These are phyloP conservation scores for Thelonectria rubi DNA, from an alignment of 2,329 filamentous ascomycete species.

Conservation along the genomic window DNA sequence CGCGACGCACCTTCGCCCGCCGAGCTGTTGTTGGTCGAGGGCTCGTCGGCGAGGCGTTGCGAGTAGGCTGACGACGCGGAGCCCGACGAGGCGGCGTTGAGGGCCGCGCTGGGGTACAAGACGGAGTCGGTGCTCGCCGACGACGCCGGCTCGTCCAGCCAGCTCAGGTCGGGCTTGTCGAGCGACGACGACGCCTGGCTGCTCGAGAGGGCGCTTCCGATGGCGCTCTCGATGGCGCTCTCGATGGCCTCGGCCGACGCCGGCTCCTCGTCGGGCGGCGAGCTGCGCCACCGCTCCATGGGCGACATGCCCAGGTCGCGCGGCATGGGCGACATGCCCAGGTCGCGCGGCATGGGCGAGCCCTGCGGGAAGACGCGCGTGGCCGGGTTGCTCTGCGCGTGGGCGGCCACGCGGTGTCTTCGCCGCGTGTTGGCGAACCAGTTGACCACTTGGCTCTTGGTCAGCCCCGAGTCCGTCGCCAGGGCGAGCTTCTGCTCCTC, in stretches of 20 bases:
- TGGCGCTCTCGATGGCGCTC: too few relatives aligned
- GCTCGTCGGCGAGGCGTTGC: constrained; percentile 26
- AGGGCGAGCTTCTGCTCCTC: constrained; percentile 56
- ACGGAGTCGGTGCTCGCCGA: constrained; percentile 45
- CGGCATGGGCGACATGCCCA: constrained; percentile 56
- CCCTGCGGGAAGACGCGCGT: constrained; percentile 47
- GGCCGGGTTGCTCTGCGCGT: constrained; percentile 40
- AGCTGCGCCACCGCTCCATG: constrained; percentile 53
- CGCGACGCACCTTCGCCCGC: constrained; percentile 29
- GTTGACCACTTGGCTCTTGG: constrained; percentile 55
- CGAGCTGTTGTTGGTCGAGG: constrained; percentile 37
- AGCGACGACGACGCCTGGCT: constrained; percentile 24
- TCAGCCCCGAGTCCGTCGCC: constrained; percentile 55
- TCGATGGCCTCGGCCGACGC: constrained; percentile 51
- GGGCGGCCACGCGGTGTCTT: constrained; percentile 52
- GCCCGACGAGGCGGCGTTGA: constrained; percentile 38
- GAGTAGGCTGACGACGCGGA: constrained; percentile 44
- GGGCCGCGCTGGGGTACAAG: constrained; percentile 30
- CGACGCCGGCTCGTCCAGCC: constrained; percentile 43
- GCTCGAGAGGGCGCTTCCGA: constrained; percentile 46
- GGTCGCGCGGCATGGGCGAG: constrained; percentile 54
- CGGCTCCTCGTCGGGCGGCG: constrained; percentile 57
- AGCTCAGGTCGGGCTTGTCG: constrained; percentile 28
- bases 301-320: constrained; percentile 53
- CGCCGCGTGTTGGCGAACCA: constrained; percentile 63